phyloP scores from a whole-genome alignment of 2,329 filamentous ascomycete genomes.

The Colletotrichum plurivorum region DNA sequence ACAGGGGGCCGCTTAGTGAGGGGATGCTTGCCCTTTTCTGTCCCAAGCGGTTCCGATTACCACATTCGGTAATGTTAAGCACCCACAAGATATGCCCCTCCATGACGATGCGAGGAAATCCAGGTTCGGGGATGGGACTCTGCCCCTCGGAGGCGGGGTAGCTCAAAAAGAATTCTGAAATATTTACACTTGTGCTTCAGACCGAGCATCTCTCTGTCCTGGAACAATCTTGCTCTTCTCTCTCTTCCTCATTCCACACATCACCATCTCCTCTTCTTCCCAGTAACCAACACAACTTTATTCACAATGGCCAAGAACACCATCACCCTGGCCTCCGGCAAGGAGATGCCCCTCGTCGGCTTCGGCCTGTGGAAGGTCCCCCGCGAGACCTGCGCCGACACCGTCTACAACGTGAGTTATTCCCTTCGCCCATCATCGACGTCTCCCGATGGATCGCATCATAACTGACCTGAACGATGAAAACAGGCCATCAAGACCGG shows the following conservation, averaged over 20 bases:
- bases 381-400: constrained; percentile 57
- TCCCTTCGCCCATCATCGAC: rapidly evolving
- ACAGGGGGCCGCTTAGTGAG: constrained; percentile 27
- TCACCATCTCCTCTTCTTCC: not conserved
- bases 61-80: not conserved
- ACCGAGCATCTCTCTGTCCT: not conserved
- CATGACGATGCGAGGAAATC: constrained; percentile 16
- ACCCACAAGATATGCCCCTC: constrained; percentile 9
- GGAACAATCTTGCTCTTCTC: not conserved
- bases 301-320: constrained; percentile 49
- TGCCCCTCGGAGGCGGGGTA: constrained; percentile 19
- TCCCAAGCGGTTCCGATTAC: not conserved
- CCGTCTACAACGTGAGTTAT: constrained; percentile 70
- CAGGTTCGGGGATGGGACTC: not conserved
- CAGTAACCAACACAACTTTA: not conserved
- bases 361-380: constrained; percentile 81
- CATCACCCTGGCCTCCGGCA: constrained; percentile 61
- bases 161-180: not conserved
- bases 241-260: not conserved
- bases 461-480: not conserved
- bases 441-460: rapidly evolving
- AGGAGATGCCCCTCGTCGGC: constrained; percentile 71
- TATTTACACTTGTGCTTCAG: not conserved
- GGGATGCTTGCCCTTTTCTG: constrained; percentile 30
- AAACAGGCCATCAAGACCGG: constrained; percentile 63